Percentiles rank a stretch among this genome's conserved stretches.
These are phyloP conservation scores for Pseudovirgaria hyperparasitica DNA, from an alignment of 2,329 filamentous ascomycete genomes.

Conservation along the genomic window DNA sequence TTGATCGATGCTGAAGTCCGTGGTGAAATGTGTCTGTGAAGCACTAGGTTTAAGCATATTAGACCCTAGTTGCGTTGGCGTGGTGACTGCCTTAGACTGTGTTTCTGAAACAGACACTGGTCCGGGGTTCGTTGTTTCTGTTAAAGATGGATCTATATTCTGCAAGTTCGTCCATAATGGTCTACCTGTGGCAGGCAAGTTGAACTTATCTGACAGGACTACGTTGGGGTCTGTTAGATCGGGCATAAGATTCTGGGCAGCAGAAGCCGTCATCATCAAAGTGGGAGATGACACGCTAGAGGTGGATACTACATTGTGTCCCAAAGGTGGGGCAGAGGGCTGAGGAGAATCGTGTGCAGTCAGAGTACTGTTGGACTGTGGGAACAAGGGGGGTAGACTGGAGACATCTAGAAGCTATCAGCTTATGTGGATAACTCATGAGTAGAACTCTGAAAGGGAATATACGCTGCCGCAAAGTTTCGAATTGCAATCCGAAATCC, in stretches of 20 bases:
- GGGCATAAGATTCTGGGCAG: constrained; percentile 25
- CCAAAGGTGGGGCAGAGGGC: too few species aligned
- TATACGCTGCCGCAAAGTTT: too few species aligned
- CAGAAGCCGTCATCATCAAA: constrained; percentile 27
- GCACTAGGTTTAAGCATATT: constrained; percentile 24
- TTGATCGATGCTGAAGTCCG: constrained; percentile 25
- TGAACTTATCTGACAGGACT: constrained; percentile 22
- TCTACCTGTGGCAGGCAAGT: constrained; percentile 15
- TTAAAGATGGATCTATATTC: constrained; percentile 15
- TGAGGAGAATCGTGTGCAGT: too few species aligned
- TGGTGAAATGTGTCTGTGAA: constrained; percentile 23
- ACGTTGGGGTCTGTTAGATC: constrained; percentile 17
- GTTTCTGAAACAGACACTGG: constrained; percentile 22
- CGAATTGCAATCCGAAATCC: too few species aligned
- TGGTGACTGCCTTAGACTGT: constrained; percentile 14
- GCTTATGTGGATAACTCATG: too few species aligned
- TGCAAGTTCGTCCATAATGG: constrained; percentile 19
- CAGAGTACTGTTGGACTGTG: too few species aligned
- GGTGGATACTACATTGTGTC: too few species aligned
- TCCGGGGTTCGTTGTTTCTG: constrained; percentile 5
- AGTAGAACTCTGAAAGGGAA: too few species aligned
- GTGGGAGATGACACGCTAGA: too few species aligned
- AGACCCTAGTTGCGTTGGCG: constrained; percentile 18
- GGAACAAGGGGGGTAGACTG: too few species aligned
- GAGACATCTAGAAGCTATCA: too few species aligned